Percentiles rank a stretch among this genome's conserved stretches.
These are phyloP conservation scores for Kandelia obovata DNA, from an alignment of 345 rosid species.

Conservation along the genomic window DNA sequence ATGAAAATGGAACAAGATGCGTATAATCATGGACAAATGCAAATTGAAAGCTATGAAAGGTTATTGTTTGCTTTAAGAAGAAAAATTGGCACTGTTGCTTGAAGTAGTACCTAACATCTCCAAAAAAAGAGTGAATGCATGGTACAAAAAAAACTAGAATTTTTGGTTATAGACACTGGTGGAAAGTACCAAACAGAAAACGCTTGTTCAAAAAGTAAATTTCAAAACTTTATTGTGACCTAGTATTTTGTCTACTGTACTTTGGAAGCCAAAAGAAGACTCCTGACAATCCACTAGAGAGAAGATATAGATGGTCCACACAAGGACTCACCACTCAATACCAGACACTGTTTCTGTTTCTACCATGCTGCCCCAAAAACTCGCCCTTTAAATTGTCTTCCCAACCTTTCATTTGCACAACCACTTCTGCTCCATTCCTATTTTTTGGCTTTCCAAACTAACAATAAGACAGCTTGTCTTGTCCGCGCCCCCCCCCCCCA, in stretches of 20 bases:
- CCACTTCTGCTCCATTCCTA: conserved; percentile 37
- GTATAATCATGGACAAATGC: neutral
- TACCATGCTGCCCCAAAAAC: conserved; percentile 49
- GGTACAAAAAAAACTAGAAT: conserved; percentile 4
- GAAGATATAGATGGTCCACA: conserved; percentile 21
- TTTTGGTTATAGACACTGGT: conserved; percentile 9
- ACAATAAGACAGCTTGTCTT: conserved; percentile 9
- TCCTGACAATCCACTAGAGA: conserved; percentile 20
- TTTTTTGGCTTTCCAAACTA: neutral
- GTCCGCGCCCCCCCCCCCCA: conserved; percentile 15
- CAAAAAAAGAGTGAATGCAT: neutral
- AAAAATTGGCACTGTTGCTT: neutral
- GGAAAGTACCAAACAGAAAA: conserved; percentile 7
- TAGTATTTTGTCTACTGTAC: conserved; percentile 14
- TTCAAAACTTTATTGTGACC: conserved; percentile 30
- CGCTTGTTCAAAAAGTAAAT: conserved; percentile 10
- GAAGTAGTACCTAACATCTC: conserved; percentile 21
- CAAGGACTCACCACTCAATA: conserved; percentile 28
- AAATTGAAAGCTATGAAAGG: neutral
- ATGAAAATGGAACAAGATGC: neutral
- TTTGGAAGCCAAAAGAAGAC: conserved; percentile 22
- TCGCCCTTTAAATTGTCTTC: conserved; percentile 65
- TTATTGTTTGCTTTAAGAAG: neutral
- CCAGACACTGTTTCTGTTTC: conserved; percentile 15
- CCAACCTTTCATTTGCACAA: conserved; percentile 38